phyloP scores from a whole-genome alignment of 2,329 filamentous ascomycete genomes.

The Colletotrichum musae region DNA sequence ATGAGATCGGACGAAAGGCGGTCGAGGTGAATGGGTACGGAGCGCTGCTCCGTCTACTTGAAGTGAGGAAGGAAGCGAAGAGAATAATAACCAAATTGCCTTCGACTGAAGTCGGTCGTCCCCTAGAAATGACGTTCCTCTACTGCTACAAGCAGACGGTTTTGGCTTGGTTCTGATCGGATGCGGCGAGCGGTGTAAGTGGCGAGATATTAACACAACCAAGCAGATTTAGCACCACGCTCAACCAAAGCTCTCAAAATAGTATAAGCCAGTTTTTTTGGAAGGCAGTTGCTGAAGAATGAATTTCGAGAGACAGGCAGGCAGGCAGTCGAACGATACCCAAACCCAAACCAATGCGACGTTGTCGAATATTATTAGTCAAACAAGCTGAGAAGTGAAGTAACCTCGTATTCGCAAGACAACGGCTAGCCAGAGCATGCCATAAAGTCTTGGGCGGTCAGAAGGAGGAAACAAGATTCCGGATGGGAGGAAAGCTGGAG shows the following conservation, averaged over 20 bases:
- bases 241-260: neutral
- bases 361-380: slow-evolving; percentile 16
- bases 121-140: slow-evolving; percentile 7
- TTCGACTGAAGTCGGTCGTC: slow-evolving; percentile 1
- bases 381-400: slow-evolving; percentile 12
- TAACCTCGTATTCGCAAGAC: slow-evolving; percentile 14
- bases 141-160: slow-evolving; percentile 11
- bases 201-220: slow-evolving; percentile 11
- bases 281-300: neutral
- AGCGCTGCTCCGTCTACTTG: slow-evolving; percentile 28
- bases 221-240: neutral
- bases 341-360: neutral
- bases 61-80: slow-evolving; percentile 4
- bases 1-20: slow-evolving; percentile 11
- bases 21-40: slow-evolving; percentile 1
- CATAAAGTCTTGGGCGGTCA: slow-evolving; percentile 24
- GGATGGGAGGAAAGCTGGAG: neutral
- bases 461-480: slow-evolving; percentile 22
- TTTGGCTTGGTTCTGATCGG: slow-evolving; percentile 14
- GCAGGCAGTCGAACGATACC: neutral
- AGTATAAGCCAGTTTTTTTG: neutral
- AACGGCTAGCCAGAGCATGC: slow-evolving; percentile 2
- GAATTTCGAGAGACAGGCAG: neutral
- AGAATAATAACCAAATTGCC: neutral
- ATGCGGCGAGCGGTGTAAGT: slow-evolving; percentile 35